These are phyloP conservation scores for Fusarium neocosmosporiellum DNA, from an alignment of 2,329 filamentous ascomycete species.

Conservation along the genomic window DNA sequence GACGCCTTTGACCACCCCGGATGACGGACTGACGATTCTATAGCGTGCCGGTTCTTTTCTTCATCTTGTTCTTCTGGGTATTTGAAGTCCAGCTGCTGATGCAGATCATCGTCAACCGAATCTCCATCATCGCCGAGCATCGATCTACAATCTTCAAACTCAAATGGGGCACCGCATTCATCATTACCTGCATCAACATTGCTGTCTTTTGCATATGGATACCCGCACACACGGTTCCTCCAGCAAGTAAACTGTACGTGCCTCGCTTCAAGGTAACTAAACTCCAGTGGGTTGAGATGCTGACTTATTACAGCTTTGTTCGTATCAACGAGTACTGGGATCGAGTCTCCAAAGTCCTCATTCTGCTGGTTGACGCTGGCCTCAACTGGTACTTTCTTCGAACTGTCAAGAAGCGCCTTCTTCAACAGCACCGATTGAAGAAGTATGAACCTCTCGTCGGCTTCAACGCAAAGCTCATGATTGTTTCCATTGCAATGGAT, in stretches of 20 bases:
- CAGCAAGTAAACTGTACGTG: slow-evolving; percentile 50
- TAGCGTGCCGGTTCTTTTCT: slow-evolving; percentile 49
- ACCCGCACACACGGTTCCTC: slow-evolving; percentile 56
- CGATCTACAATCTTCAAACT: slow-evolving; percentile 51
- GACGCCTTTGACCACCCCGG: not conserved
- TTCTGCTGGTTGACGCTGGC: slow-evolving; percentile 60
- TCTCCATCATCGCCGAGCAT: slow-evolving; percentile 59
- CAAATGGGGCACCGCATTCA: slow-evolving; percentile 58
- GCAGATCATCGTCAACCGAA: slow-evolving; percentile 67
- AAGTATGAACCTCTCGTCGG: slow-evolving; percentile 62
- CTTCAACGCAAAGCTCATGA: slow-evolving; percentile 63
- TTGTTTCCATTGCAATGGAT: slow-evolving; percentile 63
- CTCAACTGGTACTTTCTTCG: slow-evolving; percentile 66
- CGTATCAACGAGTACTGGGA: slow-evolving; percentile 64
- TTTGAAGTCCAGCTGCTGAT: slow-evolving; percentile 62
- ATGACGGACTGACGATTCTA: not conserved
- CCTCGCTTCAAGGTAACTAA: too few species aligned
- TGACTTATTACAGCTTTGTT: slow-evolving; percentile 44
- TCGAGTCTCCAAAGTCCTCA: slow-evolving; percentile 62
- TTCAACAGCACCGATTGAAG: slow-evolving; percentile 58
- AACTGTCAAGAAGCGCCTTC: slow-evolving; percentile 58
- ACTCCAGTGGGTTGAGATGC: not conserved
- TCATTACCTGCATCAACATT: slow-evolving; percentile 63
- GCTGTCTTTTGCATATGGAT: slow-evolving; percentile 66
- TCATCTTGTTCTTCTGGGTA: slow-evolving; percentile 54